phyloP scores from a whole-genome alignment of 768 basidiomycete species.

The Naganishia onofrii region DNA sequence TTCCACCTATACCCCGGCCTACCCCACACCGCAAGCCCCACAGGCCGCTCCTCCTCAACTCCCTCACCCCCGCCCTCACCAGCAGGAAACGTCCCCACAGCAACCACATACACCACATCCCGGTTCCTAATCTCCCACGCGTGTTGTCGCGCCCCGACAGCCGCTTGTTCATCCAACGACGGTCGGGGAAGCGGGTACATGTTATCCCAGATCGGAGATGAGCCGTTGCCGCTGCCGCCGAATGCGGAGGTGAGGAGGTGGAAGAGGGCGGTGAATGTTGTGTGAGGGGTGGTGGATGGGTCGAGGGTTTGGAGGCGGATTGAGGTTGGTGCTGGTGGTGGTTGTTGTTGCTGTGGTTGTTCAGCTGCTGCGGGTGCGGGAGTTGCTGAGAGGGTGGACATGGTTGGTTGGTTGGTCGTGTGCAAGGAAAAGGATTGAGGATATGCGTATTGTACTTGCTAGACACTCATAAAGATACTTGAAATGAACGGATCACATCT shows the following conservation, averaged over 20 bases:
- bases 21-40: slow-evolving; percentile 12
- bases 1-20: slow-evolving; percentile 12
- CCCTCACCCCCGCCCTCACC: too few species aligned
- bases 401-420: too few species aligned
- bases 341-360: background rate
- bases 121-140: background rate
- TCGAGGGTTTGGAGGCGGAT: slow-evolving; percentile 11
- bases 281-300: background rate
- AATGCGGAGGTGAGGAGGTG: slow-evolving; percentile 4
- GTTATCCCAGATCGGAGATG: slow-evolving; percentile 1
- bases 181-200: slow-evolving; percentile 22
- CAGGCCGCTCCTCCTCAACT: background rate
- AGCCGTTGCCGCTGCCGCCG: background rate
- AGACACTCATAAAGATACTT: too few species aligned
- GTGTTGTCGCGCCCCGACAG: slow-evolving; percentile 1
- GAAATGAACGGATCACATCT: too few species aligned
- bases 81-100: background rate
- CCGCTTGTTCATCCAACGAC: background rate
- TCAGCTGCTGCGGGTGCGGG: background rate
- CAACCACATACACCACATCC: background rate
- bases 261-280: slow-evolving; percentile 2
- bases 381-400: background rate
- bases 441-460: too few species aligned
- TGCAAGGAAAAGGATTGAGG: too few species aligned
- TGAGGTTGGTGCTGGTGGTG: background rate